Base-by-base conservation (phyloP, 2,329 filamentous ascomycete species). In the Shiraia sp. region DNA sequence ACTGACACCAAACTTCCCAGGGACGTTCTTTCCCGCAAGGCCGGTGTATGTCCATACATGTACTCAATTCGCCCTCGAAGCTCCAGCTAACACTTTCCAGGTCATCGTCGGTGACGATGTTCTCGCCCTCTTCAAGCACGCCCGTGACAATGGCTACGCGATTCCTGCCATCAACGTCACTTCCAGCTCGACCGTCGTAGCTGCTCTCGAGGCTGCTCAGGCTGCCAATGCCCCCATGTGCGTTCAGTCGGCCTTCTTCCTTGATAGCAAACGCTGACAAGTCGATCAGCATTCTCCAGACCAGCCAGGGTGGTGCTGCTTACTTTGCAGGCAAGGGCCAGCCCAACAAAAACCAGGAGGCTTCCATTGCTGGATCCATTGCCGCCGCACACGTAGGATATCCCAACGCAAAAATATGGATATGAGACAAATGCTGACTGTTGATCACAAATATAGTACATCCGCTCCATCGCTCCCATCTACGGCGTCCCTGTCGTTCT, bases 161-260 rank as follows among this genome's bases (percentile, higher is more conserved):
- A 69, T 68, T 38, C 66, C 66, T 33, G 65, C 66, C 52, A 66
- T 69, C 57, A 63, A 65, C 49, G 61, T 95, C 68, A 97, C 92
- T 62, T 95, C 90, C 29, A 95, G 88, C 50, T 96, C 90, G 51
- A 90, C 87, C 51, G 86, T 84, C 52, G 86, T 96, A 24, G 60
- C 62, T 63, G 77, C 89, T 40, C 90, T 99, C 62, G 93, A 99
- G 81, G 93, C 93, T 70, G 93, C 93, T 61, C 86, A 90, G 65
- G 91, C 97, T 74, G 79, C 84, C 70, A 95, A 95, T 74, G 81
- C 88, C 49, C 93, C 93, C 63, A 86, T 96, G 40, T 47, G 49
- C 36, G 42, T 36, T 41, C 23, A 16, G 24, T 29, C 19, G 4
- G 22, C 12, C 23, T 13, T 32, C 6, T 10, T 9, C n/a, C 6